Base-by-base conservation (phyloP, 371 early-diverging fungal species). In the Mortierella sp. region DNA sequence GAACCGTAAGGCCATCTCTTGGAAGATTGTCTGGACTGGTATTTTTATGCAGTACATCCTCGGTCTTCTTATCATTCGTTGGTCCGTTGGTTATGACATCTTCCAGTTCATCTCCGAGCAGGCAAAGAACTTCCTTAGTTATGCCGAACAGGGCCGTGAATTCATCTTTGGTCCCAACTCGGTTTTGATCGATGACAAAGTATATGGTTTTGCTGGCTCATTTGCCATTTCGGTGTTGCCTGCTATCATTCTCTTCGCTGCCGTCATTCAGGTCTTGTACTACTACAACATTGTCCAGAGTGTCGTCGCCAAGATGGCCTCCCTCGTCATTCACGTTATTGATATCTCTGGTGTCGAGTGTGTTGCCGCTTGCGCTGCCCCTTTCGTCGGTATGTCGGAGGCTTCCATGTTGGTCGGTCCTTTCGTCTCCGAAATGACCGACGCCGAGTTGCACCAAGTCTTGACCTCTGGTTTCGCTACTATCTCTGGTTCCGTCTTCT, bases 401-500 rank as follows among this genome's bases (percentile, higher is more conserved):
- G 93, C 92, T 55, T 94, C 93, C 5, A 84, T 97, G 66, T 82
- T 97, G 54, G 93, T 96, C 62, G 87, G 88, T 43, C 95, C 96
- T 51, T 95, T 94, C 76, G 82, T 97, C 31, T 90, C 91, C 40
- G 90, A 90, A 77, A 92, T 96, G 95, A 97, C 97, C 28, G 83
- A 76, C 7, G 90, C 95, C 2, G 97, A 97, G 84, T 76, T 97
- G 69, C 96, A 96, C 83, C 90, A 95, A 60, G 89, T 92, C 86
- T 92, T 97, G 95, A 90, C 92, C n/a, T 94, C 95, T 56, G 96
- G 96, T 42, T 96, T 96, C 85, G 91, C 96, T 26, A 96, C 96
- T 63, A 91, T 95, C 69, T 90, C 95, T 28, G 97, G 97, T n/a
- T 95, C 96, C n/a, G 93, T 94, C n/a, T 82, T 96, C 37, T 87